A percentile compares a stretch with the other conserved stretches of the same genome.
Evolutionary conservation across 352 stramenopile genomes (phyloP).

Genomic region (Phytophthora agathidicida): DNA sequence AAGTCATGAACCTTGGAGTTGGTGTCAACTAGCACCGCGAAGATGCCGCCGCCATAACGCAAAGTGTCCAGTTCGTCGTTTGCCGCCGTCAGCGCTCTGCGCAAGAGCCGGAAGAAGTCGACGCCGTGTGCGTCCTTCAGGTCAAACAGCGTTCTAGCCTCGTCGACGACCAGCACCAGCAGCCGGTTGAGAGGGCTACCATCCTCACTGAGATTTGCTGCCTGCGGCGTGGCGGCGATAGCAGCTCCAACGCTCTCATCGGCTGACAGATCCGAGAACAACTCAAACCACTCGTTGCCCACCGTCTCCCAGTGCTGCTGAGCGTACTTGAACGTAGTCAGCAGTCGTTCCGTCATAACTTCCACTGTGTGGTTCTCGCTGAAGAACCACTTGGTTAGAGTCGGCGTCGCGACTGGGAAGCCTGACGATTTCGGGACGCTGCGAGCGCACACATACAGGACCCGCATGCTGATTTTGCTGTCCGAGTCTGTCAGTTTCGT

Average conservation of each 20-base stretch:
- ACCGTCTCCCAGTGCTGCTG: neutral
- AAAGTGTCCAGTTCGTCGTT: neutral
- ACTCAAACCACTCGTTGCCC: neutral
- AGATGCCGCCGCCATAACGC: neutral
- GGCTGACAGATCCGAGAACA: no score
- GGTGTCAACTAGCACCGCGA: constrained; percentile 25
- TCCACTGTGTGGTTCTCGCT: neutral
- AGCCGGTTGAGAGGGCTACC: no score
- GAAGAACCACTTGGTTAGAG: neutral
- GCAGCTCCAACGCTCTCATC: no score
- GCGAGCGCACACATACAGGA: neutral
- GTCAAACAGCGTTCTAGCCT: neutral
- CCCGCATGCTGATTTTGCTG: neutral
- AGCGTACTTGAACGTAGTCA: neutral
- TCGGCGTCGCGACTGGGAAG: neutral
- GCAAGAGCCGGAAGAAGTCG: neutral
- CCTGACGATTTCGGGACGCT: neutral
- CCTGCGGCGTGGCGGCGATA: no score
- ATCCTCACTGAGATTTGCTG: no score
- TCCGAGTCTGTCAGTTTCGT: neutral
- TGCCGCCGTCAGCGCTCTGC: neutral
- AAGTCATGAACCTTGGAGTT: neutral
- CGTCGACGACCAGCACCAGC: neutral
- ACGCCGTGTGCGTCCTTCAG: neutral
- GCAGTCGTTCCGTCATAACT: neutral